Base-by-base conservation (phyloP, 768 basidiomycete species). In the Naganishia vaughanmartiniae region DNA sequence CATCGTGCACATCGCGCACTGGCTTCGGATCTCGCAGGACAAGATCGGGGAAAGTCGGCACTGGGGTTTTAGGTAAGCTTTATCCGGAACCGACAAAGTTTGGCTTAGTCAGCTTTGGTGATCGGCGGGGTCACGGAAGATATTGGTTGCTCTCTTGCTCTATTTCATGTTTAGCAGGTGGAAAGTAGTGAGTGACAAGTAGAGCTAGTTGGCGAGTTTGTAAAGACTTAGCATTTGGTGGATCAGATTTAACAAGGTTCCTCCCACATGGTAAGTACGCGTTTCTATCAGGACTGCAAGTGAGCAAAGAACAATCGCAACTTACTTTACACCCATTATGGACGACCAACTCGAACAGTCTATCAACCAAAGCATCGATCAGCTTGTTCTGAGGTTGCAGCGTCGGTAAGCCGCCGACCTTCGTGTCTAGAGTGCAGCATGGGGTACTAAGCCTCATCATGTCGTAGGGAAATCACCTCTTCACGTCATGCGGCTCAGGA, bases 401-500 rank as follows among this genome's bases (percentile, higher is more conserved):
- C 46, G 70, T 6, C 65, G 70, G 70, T 67, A 28, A 66, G 70
- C 30, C 24, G 42, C 42, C 24, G 12, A 33, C n/a, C 2, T 15
- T 21, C 14, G 21, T 6, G 21, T 56, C 24, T 24, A 15, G 12
- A 15, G 19, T 34, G n/a, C 51, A 66, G 21, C 26, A 42, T 12
- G 39, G 28, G 2, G 12, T 15, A 17, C 31, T 55, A 21, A 48
- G 26, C 12, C 34, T 65, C 28, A 19, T 15, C 21, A n/a, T 45
- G 54, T 33, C 9, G 33, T 79, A 96, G 93, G 73, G 93, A 96
- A 82, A 84, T 98, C 57, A 88, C 95, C 70, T 95, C 96, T 34
- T 94, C 95, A 14, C 87, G 90, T 69, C 87, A 89, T 66, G 88
- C 94, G 1, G 93, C 96, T 0, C 82, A 95, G 3, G 93, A 96